Evolutionary conservation across 1,139 yeast genomes (phyloP).

Genomic region (Pichia sp.): DNA sequence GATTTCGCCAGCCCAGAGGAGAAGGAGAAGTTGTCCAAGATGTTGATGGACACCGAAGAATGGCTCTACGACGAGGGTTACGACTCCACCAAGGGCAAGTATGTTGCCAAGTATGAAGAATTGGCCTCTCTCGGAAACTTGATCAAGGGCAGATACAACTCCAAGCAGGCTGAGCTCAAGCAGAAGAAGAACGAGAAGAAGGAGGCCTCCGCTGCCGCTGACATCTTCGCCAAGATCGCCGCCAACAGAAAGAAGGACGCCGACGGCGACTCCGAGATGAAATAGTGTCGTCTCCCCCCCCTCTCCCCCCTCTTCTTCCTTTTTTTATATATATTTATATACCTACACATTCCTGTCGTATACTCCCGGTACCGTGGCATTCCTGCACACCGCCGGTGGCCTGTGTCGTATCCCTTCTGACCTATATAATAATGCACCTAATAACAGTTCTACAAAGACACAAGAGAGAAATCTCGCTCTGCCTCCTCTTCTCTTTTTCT

Average conservation of each 20-base stretch:
- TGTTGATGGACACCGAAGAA: slow-evolving; percentile 86
- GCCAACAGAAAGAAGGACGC: slow-evolving; percentile 49
- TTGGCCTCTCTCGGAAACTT: slow-evolving; percentile 91
- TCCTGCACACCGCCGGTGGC: neutral
- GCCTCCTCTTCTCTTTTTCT: neutral
- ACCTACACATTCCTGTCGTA: slow-evolving; percentile 1
- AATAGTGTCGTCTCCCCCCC: slow-evolving; percentile 14
- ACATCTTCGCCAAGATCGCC: slow-evolving; percentile 52
- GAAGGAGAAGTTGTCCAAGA: slow-evolving; percentile 69
- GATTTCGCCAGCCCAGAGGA: slow-evolving; percentile 88
- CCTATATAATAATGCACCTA: neutral
- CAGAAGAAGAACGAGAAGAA: slow-evolving; percentile 82
- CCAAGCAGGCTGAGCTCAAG: slow-evolving; percentile 93
- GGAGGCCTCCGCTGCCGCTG: slow-evolving; percentile 56
- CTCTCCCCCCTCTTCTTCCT: neutral
- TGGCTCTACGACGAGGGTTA: slow-evolving; percentile 98
- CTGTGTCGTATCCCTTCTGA: neutral
- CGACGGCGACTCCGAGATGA: slow-evolving; percentile 44
- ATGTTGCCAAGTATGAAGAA: slow-evolving; percentile 97
- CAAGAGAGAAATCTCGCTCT: neutral
- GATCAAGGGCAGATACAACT: slow-evolving; percentile 90
- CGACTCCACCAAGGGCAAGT: slow-evolving; percentile 93
- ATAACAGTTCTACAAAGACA: too few species aligned
- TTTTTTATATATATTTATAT: neutral
- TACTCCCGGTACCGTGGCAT: neutral